Conservation (phyloP, 805 yeast genomes). For the Wickerhamomyces alni region DNA sequence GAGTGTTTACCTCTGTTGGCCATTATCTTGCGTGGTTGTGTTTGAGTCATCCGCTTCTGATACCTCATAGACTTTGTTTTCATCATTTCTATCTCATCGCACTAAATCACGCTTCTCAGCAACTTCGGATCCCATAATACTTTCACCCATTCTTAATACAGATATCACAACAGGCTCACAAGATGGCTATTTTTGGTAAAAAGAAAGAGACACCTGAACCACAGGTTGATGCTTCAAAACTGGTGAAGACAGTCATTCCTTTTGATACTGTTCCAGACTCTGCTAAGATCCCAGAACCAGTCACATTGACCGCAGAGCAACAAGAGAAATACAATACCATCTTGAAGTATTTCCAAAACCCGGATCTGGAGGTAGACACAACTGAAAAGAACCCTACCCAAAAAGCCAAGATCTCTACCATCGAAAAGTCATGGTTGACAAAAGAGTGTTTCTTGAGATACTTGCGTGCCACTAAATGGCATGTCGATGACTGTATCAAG, state of each 20-base stretch:
- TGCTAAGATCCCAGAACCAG: slow-evolving; percentile 44
- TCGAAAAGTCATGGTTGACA: slow-evolving; percentile 89
- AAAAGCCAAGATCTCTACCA: slow-evolving; percentile 39
- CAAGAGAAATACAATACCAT: slow-evolving; percentile 56
- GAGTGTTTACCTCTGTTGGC: too few species aligned
- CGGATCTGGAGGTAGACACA: slow-evolving; percentile 21
- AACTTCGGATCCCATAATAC: too few species aligned
- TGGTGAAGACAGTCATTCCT: slow-evolving; percentile 36
- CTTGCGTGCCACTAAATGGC: slow-evolving; percentile 92
- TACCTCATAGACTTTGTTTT: too few species aligned
- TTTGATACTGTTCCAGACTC: slow-evolving; percentile 47
- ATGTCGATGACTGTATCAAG: slow-evolving; percentile 56
- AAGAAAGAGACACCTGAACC: slow-evolving; percentile 16
- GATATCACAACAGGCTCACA: not conserved
- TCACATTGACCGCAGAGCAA: slow-evolving; percentile 47
- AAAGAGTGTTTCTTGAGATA: slow-evolving; percentile 88
- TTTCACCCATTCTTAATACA: not conserved
- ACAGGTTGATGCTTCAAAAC: slow-evolving; percentile 22
- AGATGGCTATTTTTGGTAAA: slow-evolving; percentile 24
- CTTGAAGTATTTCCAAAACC: slow-evolving; percentile 51
- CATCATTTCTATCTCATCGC: too few species aligned
- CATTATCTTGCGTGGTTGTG: too few species aligned
- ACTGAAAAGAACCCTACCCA: slow-evolving; percentile 33
- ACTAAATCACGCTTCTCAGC: too few species aligned
- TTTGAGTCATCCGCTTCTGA: too few species aligned